These are phyloP conservation scores for Escallonia rubra DNA, from an alignment of 129 eudicot genomes.

Conservation along the genomic window DNA sequence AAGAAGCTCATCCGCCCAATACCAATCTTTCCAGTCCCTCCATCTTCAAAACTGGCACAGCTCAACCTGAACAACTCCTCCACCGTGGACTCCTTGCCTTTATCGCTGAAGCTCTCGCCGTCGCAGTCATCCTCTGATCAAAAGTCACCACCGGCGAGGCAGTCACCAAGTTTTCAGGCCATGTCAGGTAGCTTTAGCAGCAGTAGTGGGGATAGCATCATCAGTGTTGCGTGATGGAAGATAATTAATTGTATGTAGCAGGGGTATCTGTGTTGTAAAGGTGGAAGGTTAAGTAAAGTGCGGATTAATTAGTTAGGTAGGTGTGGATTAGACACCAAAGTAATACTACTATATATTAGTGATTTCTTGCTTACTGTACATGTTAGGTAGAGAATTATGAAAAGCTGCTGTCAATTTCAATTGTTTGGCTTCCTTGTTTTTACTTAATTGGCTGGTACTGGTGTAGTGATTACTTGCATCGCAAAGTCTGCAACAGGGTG, in stretches of 20 bases:
- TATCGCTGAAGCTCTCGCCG: constrained; percentile 49
- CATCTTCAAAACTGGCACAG: constrained; percentile 75
- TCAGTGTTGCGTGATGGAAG: constrained; percentile 75
- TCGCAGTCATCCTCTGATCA: constrained; percentile 40
- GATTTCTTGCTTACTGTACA: not conserved
- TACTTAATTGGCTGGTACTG: no score
- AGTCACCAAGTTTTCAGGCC: constrained; percentile 39
- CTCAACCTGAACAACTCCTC: constrained; percentile 49
- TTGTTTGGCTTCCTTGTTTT: not conserved
- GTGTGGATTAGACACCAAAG: not conserved
- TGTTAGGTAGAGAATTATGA: not conserved
- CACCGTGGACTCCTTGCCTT: constrained; percentile 28
- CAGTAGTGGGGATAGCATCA: constrained; percentile 75
- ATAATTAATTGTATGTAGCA: not conserved
- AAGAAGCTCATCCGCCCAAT: constrained; percentile 49
- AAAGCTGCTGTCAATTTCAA: not conserved
- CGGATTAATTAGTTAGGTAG: not conserved
- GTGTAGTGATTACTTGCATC: no score
- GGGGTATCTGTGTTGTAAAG: not conserved
- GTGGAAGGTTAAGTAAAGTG: not conserved
- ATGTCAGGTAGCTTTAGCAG: constrained; percentile 52
- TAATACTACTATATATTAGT: not conserved
- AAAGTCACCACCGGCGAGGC: constrained; percentile 29
- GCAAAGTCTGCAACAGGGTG: no score
- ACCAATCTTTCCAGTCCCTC: constrained; percentile 61